A percentile compares a stretch with the other conserved stretches of the same genome.
Evolutionary conservation across 73 alveolate genomes (phyloP).

Genomic region (Paramecium sonneborni): DNA sequence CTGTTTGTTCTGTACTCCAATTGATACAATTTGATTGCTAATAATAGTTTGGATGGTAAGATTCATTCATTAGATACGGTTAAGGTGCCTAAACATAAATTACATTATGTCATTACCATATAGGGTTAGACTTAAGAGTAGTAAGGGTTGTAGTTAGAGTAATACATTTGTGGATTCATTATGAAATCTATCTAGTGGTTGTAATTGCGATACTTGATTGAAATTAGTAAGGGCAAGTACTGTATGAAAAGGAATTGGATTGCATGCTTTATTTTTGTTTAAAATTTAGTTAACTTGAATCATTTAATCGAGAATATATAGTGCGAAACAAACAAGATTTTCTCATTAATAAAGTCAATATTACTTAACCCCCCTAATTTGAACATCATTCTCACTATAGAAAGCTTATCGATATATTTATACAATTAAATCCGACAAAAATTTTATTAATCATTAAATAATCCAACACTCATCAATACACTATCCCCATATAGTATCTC

Average conservation of each 20-base stretch:
- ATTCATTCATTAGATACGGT: not conserved
- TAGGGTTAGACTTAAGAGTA: too few species aligned
- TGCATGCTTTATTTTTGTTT: conserved; percentile 36
- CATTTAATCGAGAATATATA: not conserved
- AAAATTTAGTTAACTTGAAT: not conserved
- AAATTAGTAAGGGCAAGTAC: not conserved
- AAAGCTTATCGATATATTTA: not conserved
- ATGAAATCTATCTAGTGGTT: too few species aligned
- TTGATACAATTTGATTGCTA: not conserved
- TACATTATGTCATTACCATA: too few species aligned
- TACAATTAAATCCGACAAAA: conserved; percentile 33
- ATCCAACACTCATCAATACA: too few species aligned
- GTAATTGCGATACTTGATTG: not conserved
- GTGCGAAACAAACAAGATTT: not conserved
- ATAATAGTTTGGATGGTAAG: not conserved
- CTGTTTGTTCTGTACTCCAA: not conserved
- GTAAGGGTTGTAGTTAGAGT: too few species aligned
- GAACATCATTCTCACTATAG: not conserved
- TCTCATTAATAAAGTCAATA: not conserved
- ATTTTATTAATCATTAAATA: not conserved
- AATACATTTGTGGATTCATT: too few species aligned
- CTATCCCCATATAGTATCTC: too few species aligned
- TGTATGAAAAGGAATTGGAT: not conserved
- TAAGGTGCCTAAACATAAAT: not conserved
- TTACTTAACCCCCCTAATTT: not conserved